Evolutionary conservation across 805 yeast genomes (phyloP).

Genomic region (Metschnikowia proteae): DNA sequence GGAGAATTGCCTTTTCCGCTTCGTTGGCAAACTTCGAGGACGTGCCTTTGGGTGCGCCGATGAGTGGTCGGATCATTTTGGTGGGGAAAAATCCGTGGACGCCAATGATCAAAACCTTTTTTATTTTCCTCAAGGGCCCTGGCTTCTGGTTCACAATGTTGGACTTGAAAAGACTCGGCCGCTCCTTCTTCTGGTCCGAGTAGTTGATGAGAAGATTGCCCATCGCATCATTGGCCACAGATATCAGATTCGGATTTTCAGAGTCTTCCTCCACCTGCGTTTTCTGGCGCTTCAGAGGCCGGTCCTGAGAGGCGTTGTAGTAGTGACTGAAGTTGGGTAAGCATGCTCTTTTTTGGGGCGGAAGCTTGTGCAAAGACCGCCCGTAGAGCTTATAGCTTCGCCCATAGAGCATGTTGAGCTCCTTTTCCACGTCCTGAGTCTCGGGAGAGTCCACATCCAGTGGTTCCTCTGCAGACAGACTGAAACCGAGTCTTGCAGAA

Average conservation of each 20-base stretch:
- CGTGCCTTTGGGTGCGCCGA: constrained; percentile 97
- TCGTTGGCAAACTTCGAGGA: constrained; percentile 86
- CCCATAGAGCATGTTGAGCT: constrained; percentile 23
- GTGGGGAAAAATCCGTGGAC: constrained; percentile 97
- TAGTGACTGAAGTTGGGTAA: constrained; percentile 24
- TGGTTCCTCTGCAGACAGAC: constrained; percentile 17
- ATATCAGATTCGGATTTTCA: constrained; percentile 29
- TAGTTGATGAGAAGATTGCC: constrained; percentile 38
- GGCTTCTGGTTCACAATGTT: constrained; percentile 25
- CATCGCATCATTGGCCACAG: constrained; percentile 39
- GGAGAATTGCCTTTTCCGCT: constrained; percentile 70
- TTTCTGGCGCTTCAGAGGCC: constrained; percentile 15
- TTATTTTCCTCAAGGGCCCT: constrained; percentile 34
- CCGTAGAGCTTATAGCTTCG: constrained; percentile 41
- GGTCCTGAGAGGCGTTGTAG: constrained; percentile 18
- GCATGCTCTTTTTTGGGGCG: constrained; percentile 36
- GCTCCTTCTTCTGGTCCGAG: constrained; percentile 5
- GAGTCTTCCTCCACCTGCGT: constrained; percentile 27
- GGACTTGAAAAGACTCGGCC: constrained; percentile 12
- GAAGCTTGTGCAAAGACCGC: constrained; percentile 32
- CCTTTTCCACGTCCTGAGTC: constrained; percentile 10
- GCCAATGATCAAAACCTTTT: constrained; percentile 77
- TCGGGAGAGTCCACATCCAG: neutral
- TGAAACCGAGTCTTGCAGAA: constrained; percentile 34
- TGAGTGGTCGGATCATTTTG: constrained; percentile 71